Evolutionary conservation across 148 eudicot genomes (phyloP), one percentile per base, ranked within the genome.

Genomic region (Persicaria maculosa): DNA sequence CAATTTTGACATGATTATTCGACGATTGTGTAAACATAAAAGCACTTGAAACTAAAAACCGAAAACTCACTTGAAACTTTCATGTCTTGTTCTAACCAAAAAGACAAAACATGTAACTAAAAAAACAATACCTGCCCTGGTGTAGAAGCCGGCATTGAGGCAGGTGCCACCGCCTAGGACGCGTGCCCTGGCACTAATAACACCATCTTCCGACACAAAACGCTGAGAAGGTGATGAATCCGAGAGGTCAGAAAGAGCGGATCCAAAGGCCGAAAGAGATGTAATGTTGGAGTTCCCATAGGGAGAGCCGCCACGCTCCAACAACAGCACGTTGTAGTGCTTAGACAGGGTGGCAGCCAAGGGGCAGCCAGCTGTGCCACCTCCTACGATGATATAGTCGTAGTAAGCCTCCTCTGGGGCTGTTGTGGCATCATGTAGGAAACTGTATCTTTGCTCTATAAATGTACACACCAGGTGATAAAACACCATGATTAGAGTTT

Each of bases 351-450:
- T 95, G 77, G 99, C 93, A 45, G 94, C 99, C 36, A 95, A 77
- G 1, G 97, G 94, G 72, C 91, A 89, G 44, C 97, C 97, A 4
- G 94, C 84, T 4, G 97, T 89, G 12, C 97, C 99, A 1, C 97
- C 99, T 1, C 99, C 99, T 44, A 95, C 47, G 57, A 95, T 83
- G 68, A 95, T 95, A 88, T 95, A 95, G 85, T 95, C 97, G 79
- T 90, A 95, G 80, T 84, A 84, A 15, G 97, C 85, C 10, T 76
- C 74, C 7, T 72, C 14, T n/a, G 93, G 90, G 0, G 92, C 89
- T 17, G 90, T 61, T 31, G 89, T 86, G 50, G 92, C 97, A 20
- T 86, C 80, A 47, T 69, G 83, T 76, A 95, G 80, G 82, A 92
- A 95, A n/a, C 83, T 83, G 82, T 77, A 92, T 68, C 86, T 78